A percentile compares a stretch with the other conserved stretches of the same genome.
Conservation (phyloP, 257 asterid genomes). For the Fraxinus anomala region DNA sequence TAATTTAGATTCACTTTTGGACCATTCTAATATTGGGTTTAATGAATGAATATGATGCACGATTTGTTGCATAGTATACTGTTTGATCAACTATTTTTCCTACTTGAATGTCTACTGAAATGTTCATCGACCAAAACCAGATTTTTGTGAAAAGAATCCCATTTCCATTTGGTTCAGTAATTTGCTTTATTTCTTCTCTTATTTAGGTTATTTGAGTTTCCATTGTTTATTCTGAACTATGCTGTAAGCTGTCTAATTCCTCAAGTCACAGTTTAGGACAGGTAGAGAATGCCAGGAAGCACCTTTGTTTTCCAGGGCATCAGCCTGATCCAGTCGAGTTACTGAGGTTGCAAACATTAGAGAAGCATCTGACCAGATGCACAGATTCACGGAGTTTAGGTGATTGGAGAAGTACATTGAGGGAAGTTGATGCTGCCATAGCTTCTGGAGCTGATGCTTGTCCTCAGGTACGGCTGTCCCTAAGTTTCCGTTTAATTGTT, state of each 20-base stretch:
- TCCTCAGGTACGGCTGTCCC: slow-evolving; percentile 50
- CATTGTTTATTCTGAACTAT: slow-evolving; percentile 14
- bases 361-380: slow-evolving; percentile 66
- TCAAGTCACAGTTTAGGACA: slow-evolving; percentile 67
- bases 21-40: slow-evolving; percentile 1
- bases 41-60: slow-evolving; percentile 1
- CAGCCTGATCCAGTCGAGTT: slow-evolving; percentile 54
- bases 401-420: slow-evolving; percentile 69
- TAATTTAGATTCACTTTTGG: slow-evolving; percentile 4
- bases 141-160: neutral
- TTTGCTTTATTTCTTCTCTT: neutral
- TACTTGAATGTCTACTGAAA: neutral
- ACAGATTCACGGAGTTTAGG: slow-evolving; percentile 63
- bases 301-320: slow-evolving; percentile 55
- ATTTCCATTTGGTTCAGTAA: slow-evolving; percentile 3
- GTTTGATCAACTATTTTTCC: neutral
- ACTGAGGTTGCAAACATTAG: slow-evolving; percentile 64
- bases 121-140: neutral
- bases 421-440: slow-evolving; percentile 80
- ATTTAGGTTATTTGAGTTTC: neutral
- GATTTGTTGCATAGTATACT: neutral
- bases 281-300: slow-evolving; percentile 68
- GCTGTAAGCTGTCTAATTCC: slow-evolving; percentile 38
- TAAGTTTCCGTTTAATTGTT: neutral
- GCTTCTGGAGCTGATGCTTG: slow-evolving; percentile 80